Conservation (phyloP, 164 flowering plant genomes). For the Cinnamomum chago region DNA sequence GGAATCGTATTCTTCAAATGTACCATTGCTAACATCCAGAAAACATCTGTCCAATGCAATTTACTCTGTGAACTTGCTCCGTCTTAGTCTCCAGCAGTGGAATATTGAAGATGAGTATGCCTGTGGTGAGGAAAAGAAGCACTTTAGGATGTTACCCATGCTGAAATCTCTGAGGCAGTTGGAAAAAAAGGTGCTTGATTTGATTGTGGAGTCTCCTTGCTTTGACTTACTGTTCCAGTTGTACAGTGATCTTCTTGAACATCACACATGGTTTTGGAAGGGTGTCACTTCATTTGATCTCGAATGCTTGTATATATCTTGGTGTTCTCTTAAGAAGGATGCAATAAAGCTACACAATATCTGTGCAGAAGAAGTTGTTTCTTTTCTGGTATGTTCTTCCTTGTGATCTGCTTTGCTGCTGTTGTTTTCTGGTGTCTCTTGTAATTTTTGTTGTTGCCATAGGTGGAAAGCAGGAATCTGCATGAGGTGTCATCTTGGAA, state of each 20-base stretch:
- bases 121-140: slow-evolving; percentile 16
- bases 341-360: slow-evolving; percentile 32
- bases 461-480: slow-evolving; percentile 43
- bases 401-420: neutral
- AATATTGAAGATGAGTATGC: slow-evolving; percentile 32
- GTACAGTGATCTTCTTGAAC: slow-evolving; percentile 51
- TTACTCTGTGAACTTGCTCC: slow-evolving; percentile 39
- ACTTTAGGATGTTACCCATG: slow-evolving; percentile 18
- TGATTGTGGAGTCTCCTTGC: slow-evolving; percentile 40
- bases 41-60: slow-evolving; percentile 47
- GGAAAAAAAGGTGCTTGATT: slow-evolving; percentile 55
- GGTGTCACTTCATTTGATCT: slow-evolving; percentile 23
- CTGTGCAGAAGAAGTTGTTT: slow-evolving; percentile 41
- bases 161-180: slow-evolving; percentile 41
- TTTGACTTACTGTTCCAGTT: slow-evolving; percentile 44
- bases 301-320: slow-evolving; percentile 38
- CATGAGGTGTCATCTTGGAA: slow-evolving; percentile 22
- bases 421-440: neutral
- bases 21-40: slow-evolving; percentile 7
- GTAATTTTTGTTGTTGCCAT: slow-evolving; percentile 8
- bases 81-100: slow-evolving; percentile 65
- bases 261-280: slow-evolving; percentile 61
- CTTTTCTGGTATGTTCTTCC: slow-evolving; percentile 40
- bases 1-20: slow-evolving; percentile 27
- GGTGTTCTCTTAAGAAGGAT: slow-evolving; percentile 58